Percentiles rank a stretch among this genome's conserved stretches.
Conservation (phyloP, 306 rosid species). For the Fagus crenata region DNA sequence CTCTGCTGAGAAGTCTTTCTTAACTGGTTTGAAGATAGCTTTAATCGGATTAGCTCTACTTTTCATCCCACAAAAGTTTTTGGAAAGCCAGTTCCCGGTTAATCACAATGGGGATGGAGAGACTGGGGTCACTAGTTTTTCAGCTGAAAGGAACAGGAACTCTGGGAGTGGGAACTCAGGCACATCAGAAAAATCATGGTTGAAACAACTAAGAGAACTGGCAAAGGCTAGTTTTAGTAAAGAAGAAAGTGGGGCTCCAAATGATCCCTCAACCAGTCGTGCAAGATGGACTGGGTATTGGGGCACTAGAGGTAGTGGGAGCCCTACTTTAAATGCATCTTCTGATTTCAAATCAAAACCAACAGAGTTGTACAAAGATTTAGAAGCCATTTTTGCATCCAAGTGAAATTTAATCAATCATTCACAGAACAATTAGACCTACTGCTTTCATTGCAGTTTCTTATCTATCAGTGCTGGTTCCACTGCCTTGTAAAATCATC, state of each 20-base stretch:
- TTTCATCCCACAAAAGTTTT: conserved; percentile 56
- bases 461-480: not conserved
- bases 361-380: conserved; percentile 54
- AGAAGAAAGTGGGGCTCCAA: conserved; percentile 47
- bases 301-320: conserved; percentile 65
- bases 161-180: conserved; percentile 51
- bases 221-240: conserved; percentile 70
- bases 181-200: conserved; percentile 64
- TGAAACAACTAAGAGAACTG: conserved; percentile 59
- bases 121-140: conserved; percentile 19
- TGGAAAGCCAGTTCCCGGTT: conserved; percentile 56
- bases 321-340: conserved; percentile 46
- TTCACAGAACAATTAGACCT: not conserved
- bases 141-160: conserved; percentile 31
- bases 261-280: conserved; percentile 78
- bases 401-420: conserved; percentile 39
- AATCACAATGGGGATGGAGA: conserved; percentile 32
- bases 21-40: conserved; percentile 60
- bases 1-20: conserved; percentile 53
- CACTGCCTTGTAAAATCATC: not conserved
- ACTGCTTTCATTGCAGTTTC: not conserved
- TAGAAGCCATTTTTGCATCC: conserved; percentile 93
- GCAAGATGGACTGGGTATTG: conserved; percentile 57
- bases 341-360: conserved; percentile 61
- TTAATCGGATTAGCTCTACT: conserved; percentile 55